Percentiles rank a stretch among this genome's conserved stretches.
Conservation (phyloP, 2,329 filamentous ascomycete genomes). For the Remersonia thermophila region DNA sequence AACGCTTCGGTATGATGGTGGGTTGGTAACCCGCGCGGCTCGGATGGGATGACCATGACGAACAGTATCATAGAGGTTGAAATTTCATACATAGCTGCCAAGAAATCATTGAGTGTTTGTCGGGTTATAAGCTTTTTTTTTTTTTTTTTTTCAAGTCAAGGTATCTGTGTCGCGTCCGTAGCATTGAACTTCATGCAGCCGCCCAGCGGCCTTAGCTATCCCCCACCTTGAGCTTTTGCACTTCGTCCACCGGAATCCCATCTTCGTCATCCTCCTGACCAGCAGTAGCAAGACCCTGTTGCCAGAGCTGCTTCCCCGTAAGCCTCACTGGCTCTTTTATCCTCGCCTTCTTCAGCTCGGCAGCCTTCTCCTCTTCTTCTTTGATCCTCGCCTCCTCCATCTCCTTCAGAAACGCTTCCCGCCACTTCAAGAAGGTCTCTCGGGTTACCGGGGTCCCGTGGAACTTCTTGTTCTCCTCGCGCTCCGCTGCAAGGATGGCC, state of each 20-base stretch:
- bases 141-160: neutral
- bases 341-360: constrained; percentile 69
- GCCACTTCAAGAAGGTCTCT: constrained; percentile 76
- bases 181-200: no score
- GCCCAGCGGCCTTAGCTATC: constrained; percentile 25
- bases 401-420: constrained; percentile 64
- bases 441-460: constrained; percentile 80
- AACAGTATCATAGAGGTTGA: constrained; percentile 2
- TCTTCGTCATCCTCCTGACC: constrained; percentile 58
- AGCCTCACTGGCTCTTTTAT: constrained; percentile 63
- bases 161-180: no score
- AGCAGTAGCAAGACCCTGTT: constrained; percentile 54
- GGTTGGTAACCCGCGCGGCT: constrained; percentile 8
- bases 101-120: neutral
- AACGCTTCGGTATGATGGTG: neutral
- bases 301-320: constrained; percentile 67
- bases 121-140: no score
- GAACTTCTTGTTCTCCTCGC: constrained; percentile 94
- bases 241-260: constrained; percentile 40
- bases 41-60: constrained; percentile 6
- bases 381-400: constrained; percentile 59
- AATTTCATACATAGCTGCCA: neutral
- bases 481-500: constrained; percentile 49
- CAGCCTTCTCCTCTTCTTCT: constrained; percentile 64
- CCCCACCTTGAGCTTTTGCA: constrained; percentile 63